These are phyloP conservation scores for Balakata baccata DNA, from an alignment of 345 rosid species.

Conservation along the genomic window DNA sequence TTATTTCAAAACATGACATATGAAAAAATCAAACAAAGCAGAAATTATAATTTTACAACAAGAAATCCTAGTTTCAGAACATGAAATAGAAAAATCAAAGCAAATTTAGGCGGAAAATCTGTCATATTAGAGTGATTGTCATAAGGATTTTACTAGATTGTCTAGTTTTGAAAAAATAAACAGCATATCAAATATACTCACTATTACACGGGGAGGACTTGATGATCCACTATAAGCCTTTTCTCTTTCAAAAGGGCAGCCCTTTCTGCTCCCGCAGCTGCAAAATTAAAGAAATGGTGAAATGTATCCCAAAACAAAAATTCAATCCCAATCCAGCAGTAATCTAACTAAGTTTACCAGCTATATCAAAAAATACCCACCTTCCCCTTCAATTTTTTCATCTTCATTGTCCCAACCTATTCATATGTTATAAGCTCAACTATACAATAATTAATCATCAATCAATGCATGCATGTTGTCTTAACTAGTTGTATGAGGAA, in stretches of 20 bases:
- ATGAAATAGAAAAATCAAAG: too few relatives aligned
- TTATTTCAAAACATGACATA: not conserved
- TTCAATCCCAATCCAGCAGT: not conserved
- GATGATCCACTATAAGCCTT: conserved; percentile 54
- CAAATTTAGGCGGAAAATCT: too few relatives aligned
- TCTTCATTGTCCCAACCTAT: conserved; percentile 47
- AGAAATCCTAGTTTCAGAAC: too few relatives aligned
- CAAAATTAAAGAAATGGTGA: conserved; percentile 8
- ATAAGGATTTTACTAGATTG: not conserved
- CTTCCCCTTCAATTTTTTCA: conserved; percentile 37
- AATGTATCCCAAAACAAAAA: not conserved
- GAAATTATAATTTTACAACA: too few relatives aligned
- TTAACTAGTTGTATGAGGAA: too few relatives aligned
- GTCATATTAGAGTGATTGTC: not conserved
- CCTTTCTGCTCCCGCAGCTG: conserved; percentile 81
- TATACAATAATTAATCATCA: too few relatives aligned
- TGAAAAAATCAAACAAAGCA: not conserved
- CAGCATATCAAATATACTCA: conserved; percentile 33
- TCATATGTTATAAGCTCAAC: too few relatives aligned
- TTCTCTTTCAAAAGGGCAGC: conserved; percentile 74
- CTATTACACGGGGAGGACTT: conserved; percentile 74
- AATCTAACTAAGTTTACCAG: not conserved
- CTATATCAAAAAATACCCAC: conserved; percentile 20
- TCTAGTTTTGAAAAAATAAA: not conserved
- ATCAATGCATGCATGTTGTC: too few relatives aligned